Evolutionary conservation across 2,329 filamentous ascomycete species (phyloP).

Genomic region (Colletotrichum costaricense): DNA sequence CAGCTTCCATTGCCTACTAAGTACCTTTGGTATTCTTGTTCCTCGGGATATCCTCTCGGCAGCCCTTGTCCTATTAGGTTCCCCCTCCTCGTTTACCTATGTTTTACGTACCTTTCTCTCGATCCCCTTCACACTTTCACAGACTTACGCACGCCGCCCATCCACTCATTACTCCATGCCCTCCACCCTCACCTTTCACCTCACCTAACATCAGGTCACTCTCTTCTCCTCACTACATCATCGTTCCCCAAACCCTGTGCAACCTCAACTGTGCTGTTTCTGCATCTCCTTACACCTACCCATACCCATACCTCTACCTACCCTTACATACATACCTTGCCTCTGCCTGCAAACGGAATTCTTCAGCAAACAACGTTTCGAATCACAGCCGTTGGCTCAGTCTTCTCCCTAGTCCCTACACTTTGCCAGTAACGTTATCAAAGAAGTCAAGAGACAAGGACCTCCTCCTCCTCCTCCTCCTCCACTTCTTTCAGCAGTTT

Average conservation of each 20-base stretch:
- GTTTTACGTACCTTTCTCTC: conserved; percentile 27
- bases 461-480: not conserved
- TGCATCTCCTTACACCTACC: conserved; percentile 2
- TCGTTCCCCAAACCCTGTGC: not conserved
- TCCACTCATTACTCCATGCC: conserved; percentile 29
- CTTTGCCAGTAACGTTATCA: conserved; percentile 21
- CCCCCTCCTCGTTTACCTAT: conserved; percentile 18
- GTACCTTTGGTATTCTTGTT: not conserved
- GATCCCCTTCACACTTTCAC: conserved; percentile 8
- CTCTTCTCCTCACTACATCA: conserved; percentile 11
- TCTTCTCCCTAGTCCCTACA: not conserved
- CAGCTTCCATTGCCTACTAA: not conserved
- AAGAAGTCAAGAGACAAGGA: not conserved
- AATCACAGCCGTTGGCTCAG: not conserved
- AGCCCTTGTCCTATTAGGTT: not conserved
- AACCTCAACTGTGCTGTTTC: not conserved
- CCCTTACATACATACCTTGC: not conserved
- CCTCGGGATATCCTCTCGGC: conserved; percentile 28
- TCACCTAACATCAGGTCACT: conserved; percentile 20
- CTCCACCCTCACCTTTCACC: conserved; percentile 29
- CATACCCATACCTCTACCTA: not conserved
- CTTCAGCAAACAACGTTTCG: not conserved
- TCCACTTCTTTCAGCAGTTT: not conserved
- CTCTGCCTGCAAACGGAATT: conserved; percentile 27
- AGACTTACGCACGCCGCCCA: conserved; percentile 16